Base-by-base conservation (phyloP, 495 filamentous ascomycete genomes). In the Sporormia fimetaria region DNA sequence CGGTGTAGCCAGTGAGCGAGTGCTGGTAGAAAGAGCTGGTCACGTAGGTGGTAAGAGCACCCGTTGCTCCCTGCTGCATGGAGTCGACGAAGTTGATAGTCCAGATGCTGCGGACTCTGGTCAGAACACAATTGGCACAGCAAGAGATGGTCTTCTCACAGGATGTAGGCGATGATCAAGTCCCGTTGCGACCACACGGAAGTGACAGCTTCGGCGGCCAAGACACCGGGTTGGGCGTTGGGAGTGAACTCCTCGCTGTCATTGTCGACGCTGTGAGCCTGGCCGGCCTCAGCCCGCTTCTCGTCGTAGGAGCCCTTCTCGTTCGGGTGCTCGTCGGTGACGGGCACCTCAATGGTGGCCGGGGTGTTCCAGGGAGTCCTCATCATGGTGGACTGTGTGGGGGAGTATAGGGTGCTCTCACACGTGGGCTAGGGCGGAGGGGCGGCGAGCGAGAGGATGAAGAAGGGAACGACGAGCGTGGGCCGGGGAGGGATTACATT, bases 11-110 rank as follows among this genome's bases (percentile, higher is more conserved):
- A 0, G 48, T 48, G n/a, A 61, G 33, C 1, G 60, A 59, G 29
- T 62, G 57, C 38, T 36, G 21, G 6, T 27, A 4, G 37, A 60
- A 62, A 14, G 40, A 35, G 33, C 55, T 58, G 3, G 49, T 57
- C n/a, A 56, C 55, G 38, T 52, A 60, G 4, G 44, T 24, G 4
- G 44, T 47, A 11, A 62, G 24, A 23, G 34, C 35, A 12, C 25
- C 33, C 0, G 45, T 33, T 5, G 45, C 55, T 12, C 43, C 36
- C 24, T 52, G 38, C 34, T 68, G 63, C 47, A 70, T 57, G 9
- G 66, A 59, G 53, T 67, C 60, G 32, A 67, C 55, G 38, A 70
- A 69, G 56, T 63, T 68, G 20, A 70, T 55, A 20, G 66, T 33
- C 55, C 57, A 71, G 41, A 71, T 70, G 17, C 67, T 71, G 30